phyloP scores from a whole-genome alignment of 2,329 filamentous ascomycete species.

The Clonostachys rhizophaga region DNA sequence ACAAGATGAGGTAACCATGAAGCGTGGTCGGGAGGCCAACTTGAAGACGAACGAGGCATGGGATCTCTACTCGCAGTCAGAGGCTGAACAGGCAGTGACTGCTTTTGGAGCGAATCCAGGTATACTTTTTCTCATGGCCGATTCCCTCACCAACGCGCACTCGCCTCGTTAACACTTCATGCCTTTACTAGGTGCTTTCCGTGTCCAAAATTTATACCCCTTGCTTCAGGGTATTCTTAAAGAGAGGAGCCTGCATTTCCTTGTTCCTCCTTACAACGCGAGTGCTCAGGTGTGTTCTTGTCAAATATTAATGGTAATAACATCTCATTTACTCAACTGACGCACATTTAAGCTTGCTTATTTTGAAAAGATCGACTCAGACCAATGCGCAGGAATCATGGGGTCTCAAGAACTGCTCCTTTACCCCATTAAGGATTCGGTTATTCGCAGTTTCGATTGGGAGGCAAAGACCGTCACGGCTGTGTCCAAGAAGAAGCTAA shows the following conservation, averaged over 20 bases:
- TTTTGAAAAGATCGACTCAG: constrained; percentile 62
- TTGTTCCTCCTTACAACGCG: constrained; percentile 83
- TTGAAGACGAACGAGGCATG: constrained; percentile 75
- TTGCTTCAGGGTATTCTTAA: constrained; percentile 72
- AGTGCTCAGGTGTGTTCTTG: constrained; percentile 66
- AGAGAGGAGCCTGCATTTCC: constrained; percentile 65
- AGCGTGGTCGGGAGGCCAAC: constrained; percentile 61
- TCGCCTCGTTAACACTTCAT: neutral
- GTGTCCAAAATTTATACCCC: constrained; percentile 68
- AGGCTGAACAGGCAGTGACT: constrained; percentile 74
- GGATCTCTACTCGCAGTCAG: constrained; percentile 77
- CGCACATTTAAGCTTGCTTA: constrained; percentile 61
- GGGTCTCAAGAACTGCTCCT: constrained; percentile 81
- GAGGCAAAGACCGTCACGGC: constrained; percentile 59
- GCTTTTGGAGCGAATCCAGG: constrained; percentile 79
- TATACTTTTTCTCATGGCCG: constrained; percentile 27
- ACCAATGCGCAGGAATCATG: constrained; percentile 72
- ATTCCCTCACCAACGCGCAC: constrained; percentile 10
- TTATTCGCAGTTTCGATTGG: constrained; percentile 66
- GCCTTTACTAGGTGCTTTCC: constrained; percentile 56
- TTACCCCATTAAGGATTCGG: constrained; percentile 74
- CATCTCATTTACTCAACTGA: constrained; percentile 5
- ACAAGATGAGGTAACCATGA: constrained; percentile 65
- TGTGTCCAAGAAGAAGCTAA: constrained; percentile 63
- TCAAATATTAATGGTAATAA: neutral